A percentile compares a stretch with the other conserved stretches of the same genome.
These are phyloP conservation scores for Ogataea pilisensis DNA, from an alignment of 805 yeast species.

Conservation along the genomic window DNA sequence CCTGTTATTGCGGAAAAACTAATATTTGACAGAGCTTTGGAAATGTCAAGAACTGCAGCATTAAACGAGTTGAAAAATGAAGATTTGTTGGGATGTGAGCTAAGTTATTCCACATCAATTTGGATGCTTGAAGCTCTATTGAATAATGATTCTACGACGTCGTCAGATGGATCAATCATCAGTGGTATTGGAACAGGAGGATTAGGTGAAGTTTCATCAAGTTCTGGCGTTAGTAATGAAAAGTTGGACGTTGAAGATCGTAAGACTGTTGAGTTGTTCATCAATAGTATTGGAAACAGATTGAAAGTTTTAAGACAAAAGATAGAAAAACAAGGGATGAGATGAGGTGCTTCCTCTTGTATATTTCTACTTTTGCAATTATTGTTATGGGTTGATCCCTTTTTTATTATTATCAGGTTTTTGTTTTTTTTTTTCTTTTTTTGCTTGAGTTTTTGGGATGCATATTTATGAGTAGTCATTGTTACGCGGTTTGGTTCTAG, in stretches of 20 bases:
- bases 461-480: no score
- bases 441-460: no score
- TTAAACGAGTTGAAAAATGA: slow-evolving; percentile 76
- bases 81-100: slow-evolving; percentile 73
- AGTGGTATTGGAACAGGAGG: not conserved
- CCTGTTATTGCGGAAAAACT: slow-evolving; percentile 72
- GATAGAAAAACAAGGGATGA: slow-evolving; percentile 32
- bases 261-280: slow-evolving; percentile 73
- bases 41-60: slow-evolving; percentile 89
- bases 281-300: slow-evolving; percentile 77
- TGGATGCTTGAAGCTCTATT: slow-evolving; percentile 93
- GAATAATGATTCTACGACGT: slow-evolving; percentile 33
- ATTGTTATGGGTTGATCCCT: not conserved
- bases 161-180: not conserved
- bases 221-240: slow-evolving; percentile 20
- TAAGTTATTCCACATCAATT: slow-evolving; percentile 84
- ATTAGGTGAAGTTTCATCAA: slow-evolving; percentile 11
- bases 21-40: slow-evolving; percentile 89
- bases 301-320: slow-evolving; percentile 67
- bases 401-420: not conserved
- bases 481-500: no score
- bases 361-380: not conserved
- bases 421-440: slow-evolving; percentile 1
- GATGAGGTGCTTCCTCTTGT: slow-evolving; percentile 1
- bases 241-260: slow-evolving; percentile 69